These are phyloP conservation scores for Oxalis stricta DNA, from an alignment of 441 rosid genomes.

Conservation along the genomic window DNA sequence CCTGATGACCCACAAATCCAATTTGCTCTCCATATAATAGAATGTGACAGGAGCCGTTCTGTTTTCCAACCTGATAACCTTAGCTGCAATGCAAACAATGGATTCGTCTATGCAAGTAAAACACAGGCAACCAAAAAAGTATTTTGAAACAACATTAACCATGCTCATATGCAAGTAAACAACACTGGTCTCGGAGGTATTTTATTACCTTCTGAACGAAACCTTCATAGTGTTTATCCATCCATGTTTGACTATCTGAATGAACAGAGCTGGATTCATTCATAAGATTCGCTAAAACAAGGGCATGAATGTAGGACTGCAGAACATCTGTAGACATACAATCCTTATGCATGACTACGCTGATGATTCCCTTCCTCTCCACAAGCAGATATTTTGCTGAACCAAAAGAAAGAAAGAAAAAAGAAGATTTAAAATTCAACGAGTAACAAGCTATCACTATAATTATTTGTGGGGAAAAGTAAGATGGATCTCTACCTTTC, in stretches of 20 bases:
- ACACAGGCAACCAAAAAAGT: background rate
- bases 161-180: background rate
- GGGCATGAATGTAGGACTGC: conserved; percentile 70
- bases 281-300: conserved; percentile 33
- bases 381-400: conserved; percentile 55
- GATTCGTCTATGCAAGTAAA: background rate
- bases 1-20: conserved; percentile 31
- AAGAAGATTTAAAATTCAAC: conserved; percentile 4
- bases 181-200: too few species aligned
- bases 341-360: conserved; percentile 49
- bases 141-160: background rate
- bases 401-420: conserved; percentile 1
- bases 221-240: conserved; percentile 45
- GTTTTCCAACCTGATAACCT: conserved; percentile 73
- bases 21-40: conserved; percentile 67
- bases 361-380: conserved; percentile 35
- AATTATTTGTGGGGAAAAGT: background rate
- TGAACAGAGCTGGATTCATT: conserved; percentile 14
- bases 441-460: conserved; percentile 1
- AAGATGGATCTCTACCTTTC: conserved; percentile 32
- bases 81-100: conserved; percentile 29
- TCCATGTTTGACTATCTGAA: conserved; percentile 61
- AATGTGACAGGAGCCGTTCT: conserved; percentile 66
- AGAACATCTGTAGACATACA: conserved; percentile 45
- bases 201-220: conserved; percentile 64